Evolutionary conservation across 179 eudicot genomes (phyloP).

Genomic region (Spinacia oleracea): DNA sequence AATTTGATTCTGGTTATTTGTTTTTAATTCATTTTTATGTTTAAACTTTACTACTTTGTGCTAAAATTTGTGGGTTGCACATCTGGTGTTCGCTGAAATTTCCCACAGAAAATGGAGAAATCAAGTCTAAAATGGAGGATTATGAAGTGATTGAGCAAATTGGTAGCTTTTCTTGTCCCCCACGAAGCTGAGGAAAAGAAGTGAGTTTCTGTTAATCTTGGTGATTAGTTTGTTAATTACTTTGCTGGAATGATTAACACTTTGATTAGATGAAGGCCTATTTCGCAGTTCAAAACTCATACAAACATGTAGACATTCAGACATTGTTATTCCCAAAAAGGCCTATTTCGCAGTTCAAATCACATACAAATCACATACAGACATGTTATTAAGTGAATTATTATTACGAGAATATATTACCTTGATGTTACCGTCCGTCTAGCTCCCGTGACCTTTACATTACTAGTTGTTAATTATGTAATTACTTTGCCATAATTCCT

Average conservation of each 20-base stretch:
- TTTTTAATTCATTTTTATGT: conserved; percentile 14
- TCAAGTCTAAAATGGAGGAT: conserved; percentile 65
- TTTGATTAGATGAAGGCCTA: not conserved
- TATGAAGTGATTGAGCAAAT: conserved; percentile 83
- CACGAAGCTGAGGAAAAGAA: conserved; percentile 64
- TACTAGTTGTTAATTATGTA: too few relatives aligned
- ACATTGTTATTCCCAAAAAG: too few relatives aligned
- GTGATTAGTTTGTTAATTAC: conserved; percentile 2
- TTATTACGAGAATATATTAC: too few relatives aligned
- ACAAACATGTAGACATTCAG: too few relatives aligned
- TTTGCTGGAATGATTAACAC: not conserved
- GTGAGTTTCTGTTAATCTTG: conserved; percentile 40
- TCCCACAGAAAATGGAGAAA: conserved; percentile 42
- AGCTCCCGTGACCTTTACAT: too few relatives aligned
- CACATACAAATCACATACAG: too few relatives aligned
- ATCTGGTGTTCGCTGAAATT: conserved; percentile 9
- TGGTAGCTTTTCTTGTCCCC: conserved; percentile 84
- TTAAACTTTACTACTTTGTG: conserved; percentile 7
- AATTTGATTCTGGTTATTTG: not conserved
- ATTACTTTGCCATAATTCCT: too few relatives aligned
- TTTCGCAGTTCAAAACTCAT: too few relatives aligned
- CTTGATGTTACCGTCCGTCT: too few relatives aligned
- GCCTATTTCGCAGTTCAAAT: too few relatives aligned
- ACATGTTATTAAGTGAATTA: too few relatives aligned
- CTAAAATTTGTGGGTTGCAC: not conserved